Base-by-base conservation (phyloP, 2,329 filamentous ascomycete genomes). In the Pestalotiopsis sp. region DNA sequence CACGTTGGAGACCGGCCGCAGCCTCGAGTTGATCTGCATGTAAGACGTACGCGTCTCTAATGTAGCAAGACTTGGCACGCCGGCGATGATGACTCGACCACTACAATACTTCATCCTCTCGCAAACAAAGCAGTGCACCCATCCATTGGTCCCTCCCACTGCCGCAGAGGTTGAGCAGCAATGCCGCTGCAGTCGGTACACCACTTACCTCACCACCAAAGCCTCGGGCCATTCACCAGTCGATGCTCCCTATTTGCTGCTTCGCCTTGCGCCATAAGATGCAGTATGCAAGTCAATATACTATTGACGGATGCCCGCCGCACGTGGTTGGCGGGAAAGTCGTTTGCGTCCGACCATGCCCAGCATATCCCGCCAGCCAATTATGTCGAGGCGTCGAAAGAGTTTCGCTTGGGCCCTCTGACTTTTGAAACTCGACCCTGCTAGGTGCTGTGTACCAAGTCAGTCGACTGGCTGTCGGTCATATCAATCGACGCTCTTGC, bases 291-390 rank as follows among this genome's bases (percentile, higher is more conserved):
- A 52, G 45, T 52, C 45, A 52, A 52, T 23, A 52, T 52, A 52
- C 23, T 52, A 52, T 52, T 52, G 45, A 59, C 27, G 23, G 57
- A 20, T 36, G 59, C 31, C 13, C 13, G 27, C 59, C 20, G 59
- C 59, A 62, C 59, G 59, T 62, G 59, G 59, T 62, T 62, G 59
- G 59, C 59, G 59, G 59, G 59, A 36, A 39, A 39, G 31, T 38
- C 27, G 59, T 17, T 9, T 36, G 23, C 59, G 36, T 14, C 7
- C 59, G 11, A 36, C 14, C 27, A 38, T 62, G 59, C 31, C 59
- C 14, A 36, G 17, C 45, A 17, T 62, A 38, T 23, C 12, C 57
- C 57, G 57, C 27, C 57, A 27, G 57, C 57, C 57, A 27, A 36
- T 59, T 59, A 14, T 9, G 11, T 52, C 45, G 12, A 59, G 20